Evolutionary conservation across 169 alveolate genomes (phyloP).

Genomic region (Babesia caballi): DNA sequence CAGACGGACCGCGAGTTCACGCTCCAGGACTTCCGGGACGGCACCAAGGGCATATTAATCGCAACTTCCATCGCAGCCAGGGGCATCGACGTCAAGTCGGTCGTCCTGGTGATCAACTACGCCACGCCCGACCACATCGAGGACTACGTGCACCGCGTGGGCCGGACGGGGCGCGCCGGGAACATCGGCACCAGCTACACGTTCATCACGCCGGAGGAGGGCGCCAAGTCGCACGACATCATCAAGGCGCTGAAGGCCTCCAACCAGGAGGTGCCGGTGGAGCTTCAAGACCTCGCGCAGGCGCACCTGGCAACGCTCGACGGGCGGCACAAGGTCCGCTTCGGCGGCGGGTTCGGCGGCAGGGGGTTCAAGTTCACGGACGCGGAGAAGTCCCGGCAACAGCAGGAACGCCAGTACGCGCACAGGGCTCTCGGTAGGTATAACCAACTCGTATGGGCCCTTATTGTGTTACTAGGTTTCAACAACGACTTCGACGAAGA

Average conservation of each 20-base stretch:
- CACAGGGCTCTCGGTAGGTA: slow-evolving; percentile 79
- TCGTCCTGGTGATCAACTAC: slow-evolving; percentile 94
- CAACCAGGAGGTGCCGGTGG: slow-evolving; percentile 66
- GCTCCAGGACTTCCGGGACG: slow-evolving; percentile 87
- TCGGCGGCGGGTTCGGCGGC: slow-evolving; percentile 91
- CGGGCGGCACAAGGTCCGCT: slow-evolving; percentile 82
- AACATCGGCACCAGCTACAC: slow-evolving; percentile 96
- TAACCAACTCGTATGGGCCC: not conserved
- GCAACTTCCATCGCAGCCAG: slow-evolving; percentile 99
- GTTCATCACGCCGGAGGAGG: slow-evolving; percentile 90
- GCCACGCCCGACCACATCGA: slow-evolving; percentile 98
- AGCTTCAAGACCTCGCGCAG: slow-evolving; percentile 66
- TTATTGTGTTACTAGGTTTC: not conserved
- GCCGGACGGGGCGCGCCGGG: slow-evolving; percentile 99
- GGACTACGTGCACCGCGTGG: slow-evolving; percentile 99
- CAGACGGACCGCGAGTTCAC: slow-evolving; percentile 96
- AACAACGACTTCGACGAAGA: slow-evolving; percentile 55
- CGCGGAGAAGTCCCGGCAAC: slow-evolving; percentile 87
- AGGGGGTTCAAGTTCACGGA: slow-evolving; percentile 91
- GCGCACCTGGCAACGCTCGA: slow-evolving; percentile 82
- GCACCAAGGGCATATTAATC: slow-evolving; percentile 83
- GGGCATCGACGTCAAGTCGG: slow-evolving; percentile 95
- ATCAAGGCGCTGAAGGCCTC: slow-evolving; percentile 83
- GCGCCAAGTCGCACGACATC: slow-evolving; percentile 91
- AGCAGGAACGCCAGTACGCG: slow-evolving; percentile 82